Conservation (phyloP, 768 basidiomycete genomes). For the Leccinum aurantiacum region DNA sequence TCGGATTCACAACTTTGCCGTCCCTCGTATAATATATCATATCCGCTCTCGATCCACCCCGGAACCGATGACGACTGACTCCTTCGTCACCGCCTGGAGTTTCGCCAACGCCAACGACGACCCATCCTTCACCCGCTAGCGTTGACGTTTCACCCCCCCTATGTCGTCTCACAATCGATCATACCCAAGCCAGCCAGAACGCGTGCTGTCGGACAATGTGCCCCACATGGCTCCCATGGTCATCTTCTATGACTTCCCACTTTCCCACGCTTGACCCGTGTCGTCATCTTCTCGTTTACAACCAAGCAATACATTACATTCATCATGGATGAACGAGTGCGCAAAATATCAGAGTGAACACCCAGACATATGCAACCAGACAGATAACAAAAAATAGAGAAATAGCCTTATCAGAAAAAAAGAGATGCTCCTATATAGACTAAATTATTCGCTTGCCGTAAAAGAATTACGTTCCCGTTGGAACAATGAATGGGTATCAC, state of each 20-base stretch:
- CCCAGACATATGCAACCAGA: background rate
- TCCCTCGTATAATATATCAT: background rate
- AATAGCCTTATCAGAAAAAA: slow-evolving; percentile 8
- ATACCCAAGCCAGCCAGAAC: too few relatives aligned
- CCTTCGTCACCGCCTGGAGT: background rate
- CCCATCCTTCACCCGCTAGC: background rate
- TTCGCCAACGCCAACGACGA: background rate
- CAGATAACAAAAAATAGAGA: slow-evolving; percentile 5
- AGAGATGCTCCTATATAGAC: slow-evolving; percentile 10
- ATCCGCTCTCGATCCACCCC: background rate
- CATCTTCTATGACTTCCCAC: background rate
- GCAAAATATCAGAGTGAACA: too few relatives aligned
- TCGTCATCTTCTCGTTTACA: background rate
- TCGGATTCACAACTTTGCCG: slow-evolving; percentile 1
- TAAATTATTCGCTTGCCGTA: slow-evolving; percentile 15
- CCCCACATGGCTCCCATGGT: background rate
- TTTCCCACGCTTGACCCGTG: background rate
- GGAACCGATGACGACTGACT: slow-evolving; percentile 1
- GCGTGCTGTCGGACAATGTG: background rate
- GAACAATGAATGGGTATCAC: slow-evolving; percentile 21
- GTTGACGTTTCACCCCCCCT: background rate
- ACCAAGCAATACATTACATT: background rate
- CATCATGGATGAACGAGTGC: background rate
- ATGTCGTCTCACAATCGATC: background rate
- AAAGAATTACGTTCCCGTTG: slow-evolving; percentile 4